Conservation (phyloP, 1,284 basidiomycete genomes). For the Cryptococcus amylolentus region DNA sequence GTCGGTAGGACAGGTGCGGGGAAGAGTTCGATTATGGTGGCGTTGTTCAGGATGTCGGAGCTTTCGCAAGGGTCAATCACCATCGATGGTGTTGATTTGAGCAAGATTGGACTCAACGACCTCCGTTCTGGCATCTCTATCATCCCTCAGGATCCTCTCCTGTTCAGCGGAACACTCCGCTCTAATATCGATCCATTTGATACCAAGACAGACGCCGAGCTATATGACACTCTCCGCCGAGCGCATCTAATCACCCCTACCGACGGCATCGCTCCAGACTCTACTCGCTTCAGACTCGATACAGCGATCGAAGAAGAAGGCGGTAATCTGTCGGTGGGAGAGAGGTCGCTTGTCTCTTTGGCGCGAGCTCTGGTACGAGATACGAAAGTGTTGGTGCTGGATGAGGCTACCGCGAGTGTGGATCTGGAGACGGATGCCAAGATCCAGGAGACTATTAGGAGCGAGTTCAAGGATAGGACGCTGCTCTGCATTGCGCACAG, state of each 20-base stretch:
- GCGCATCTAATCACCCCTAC: slow-evolving; percentile 38
- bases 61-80: slow-evolving; percentile 56
- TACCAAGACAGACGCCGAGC: slow-evolving; percentile 63
- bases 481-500: slow-evolving; percentile 59
- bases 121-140: slow-evolving; percentile 48
- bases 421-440: slow-evolving; percentile 66
- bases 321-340: slow-evolving; percentile 60
- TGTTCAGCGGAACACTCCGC: slow-evolving; percentile 58
- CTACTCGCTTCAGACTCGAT: slow-evolving; percentile 51
- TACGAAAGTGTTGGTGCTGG: slow-evolving; percentile 23
- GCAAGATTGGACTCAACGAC: slow-evolving; percentile 51
- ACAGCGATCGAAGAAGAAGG: slow-evolving; percentile 64
- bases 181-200: slow-evolving; percentile 68
- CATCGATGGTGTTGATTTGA: slow-evolving; percentile 53
- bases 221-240: slow-evolving; percentile 74
- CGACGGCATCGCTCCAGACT: not conserved
- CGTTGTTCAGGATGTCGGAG: slow-evolving; percentile 68
- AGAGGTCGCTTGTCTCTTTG: slow-evolving; percentile 63
- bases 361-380: slow-evolving; percentile 64
- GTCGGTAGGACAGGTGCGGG: slow-evolving; percentile 68
- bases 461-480: slow-evolving; percentile 60
- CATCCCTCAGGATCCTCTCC: slow-evolving; percentile 58
- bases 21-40: slow-evolving; percentile 57
- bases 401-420: slow-evolving; percentile 21
- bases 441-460: slow-evolving; percentile 65